Percentiles rank a stretch among this genome's conserved stretches.
phyloP scores from a whole-genome alignment of 2,329 filamentous ascomycete genomes.

The Cucurbitaria berberidis region DNA sequence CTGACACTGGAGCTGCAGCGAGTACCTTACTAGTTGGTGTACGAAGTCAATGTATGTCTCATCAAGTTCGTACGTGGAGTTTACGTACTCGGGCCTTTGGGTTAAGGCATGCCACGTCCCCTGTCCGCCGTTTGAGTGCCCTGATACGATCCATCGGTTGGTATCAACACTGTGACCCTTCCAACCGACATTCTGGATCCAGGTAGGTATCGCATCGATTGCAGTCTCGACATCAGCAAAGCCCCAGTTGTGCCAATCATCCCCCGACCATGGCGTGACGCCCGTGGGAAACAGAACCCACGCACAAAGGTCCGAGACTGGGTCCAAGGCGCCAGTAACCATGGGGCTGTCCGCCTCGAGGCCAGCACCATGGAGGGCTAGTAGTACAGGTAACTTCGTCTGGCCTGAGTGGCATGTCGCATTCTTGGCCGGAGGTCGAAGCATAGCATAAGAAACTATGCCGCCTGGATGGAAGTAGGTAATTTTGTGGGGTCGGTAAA shows the following conservation, averaged over 20 bases:
- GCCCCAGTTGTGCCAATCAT: constrained; percentile 68
- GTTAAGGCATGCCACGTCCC: constrained; percentile 64
- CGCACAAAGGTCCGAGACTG: constrained; percentile 58
- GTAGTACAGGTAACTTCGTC: constrained; percentile 54
- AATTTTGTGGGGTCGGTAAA: constrained; percentile 58
- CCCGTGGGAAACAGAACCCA: constrained; percentile 64
- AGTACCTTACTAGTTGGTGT: too few relatives aligned
- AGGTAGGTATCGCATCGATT: constrained; percentile 55
- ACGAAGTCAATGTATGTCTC: too few relatives aligned
- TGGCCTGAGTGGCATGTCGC: constrained; percentile 32
- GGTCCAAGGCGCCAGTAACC: constrained; percentile 57
- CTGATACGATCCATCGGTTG: constrained; percentile 59
- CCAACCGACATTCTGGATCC: constrained; percentile 60
- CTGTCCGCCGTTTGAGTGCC: constrained; percentile 67
- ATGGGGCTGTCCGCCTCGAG: constrained; percentile 59
- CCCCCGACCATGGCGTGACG: constrained; percentile 64
- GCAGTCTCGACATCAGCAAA: constrained; percentile 63
- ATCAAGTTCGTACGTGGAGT: too few relatives aligned
- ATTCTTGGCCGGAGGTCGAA: constrained; percentile 59
- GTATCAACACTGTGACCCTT: constrained; percentile 53
- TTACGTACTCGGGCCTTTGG: constrained; percentile 64
- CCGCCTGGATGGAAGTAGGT: constrained; percentile 62
- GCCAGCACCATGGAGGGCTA: constrained; percentile 63
- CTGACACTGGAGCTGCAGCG: constrained; percentile 63
- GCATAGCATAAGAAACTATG: constrained; percentile 63